Evolutionary conservation across 441 rosid genomes (phyloP), one percentile per base, ranked within the genome.

Genomic region (Gossypium aridum): DNA sequence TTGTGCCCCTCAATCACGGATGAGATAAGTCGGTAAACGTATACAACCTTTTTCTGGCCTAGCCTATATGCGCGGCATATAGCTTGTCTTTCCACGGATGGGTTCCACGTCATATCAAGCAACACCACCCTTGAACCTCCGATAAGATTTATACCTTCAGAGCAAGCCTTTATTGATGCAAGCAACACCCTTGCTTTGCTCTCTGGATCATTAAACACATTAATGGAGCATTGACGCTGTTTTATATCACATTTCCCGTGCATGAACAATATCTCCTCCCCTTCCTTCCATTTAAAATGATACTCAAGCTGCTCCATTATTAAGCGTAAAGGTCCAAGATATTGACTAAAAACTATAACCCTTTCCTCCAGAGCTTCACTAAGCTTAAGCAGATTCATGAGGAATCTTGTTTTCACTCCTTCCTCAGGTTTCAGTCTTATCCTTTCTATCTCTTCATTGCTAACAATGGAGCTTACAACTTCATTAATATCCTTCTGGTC

Each of bases 81-180:
- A 16, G 96, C 97, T 81, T 92, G 96, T 63, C 84, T 85, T 75
- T 86, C 92, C 8, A 92, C 93, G 0, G 93, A 81, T 0, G 96
- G 98, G 71, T 93, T 93, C 98, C 98, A 92, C 6, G 86, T 84
- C 10, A 90, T 92, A 69, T 92, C 98, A 1, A 93, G 88, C 54
- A 93, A 75, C n/a, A 93, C 82, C 31, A 90, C 91, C 80, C 98
- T 83, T 0, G 96, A 93, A 20, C 92, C 97, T 0, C 97, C 98
- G 16, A 90, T 88, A 3, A 94, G 92, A 76, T 73, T 86, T 12
- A 91, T 94, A 7, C 98, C 98, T 69, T 92, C 97, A 0, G 84
- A 87, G 78, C 97, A 92, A 2, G 98, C 93, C 78, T 26, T 89
- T 22, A 74, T 90, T 9, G 97, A 90, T 62, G 98, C 97, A 61